Base-by-base conservation (phyloP, 208 protist species). In the Acanthamoeba polyphaga region DNA sequence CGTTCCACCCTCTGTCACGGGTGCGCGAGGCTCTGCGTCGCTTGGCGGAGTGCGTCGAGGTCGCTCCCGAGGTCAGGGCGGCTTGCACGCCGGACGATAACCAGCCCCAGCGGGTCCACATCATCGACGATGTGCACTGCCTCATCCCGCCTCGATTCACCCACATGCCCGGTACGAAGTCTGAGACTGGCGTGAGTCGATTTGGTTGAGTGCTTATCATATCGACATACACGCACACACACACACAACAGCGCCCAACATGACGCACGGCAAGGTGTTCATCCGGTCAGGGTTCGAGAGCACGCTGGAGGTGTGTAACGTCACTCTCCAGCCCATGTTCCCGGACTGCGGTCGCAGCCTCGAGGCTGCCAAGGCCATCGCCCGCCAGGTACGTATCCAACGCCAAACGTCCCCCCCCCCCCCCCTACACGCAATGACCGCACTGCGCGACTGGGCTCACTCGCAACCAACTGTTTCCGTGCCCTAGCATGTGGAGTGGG, bases 251-350 rank as follows among this genome's bases (percentile, higher is more conserved):
- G 24, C 70, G 0, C 12, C 70, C 6, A 80, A 80, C 70, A 80
- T 80, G 70, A 80, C 70, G 24, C 70, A 80, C 38, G 70, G 70
- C 13, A 80, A 80, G 32, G 70, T 80, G 38, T 80, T 80, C 32
- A 49, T 43, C 6, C 70, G 70, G 13, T 80, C 70, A 10, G 70
- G 70, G 12, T 80, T 80, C 70, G 70, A 43, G 70, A 46, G 32
- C 70, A 80, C 32, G 34, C 15, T 80, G 19, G 70, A 80, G 38
- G 32, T 80, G 70, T 80, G 70, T 22, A 46, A 43, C 38, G 32
- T 80, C 70, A 80, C 70, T 8, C 70, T 80, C 17, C 70, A 80
- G 70, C 70, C 70, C 38, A 7, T 3, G 24, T 80, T 80, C n/a
- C 70, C 70, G 29, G 32, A 80, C 70, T 80, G 70, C 70, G 70